Conservation (phyloP, 202 grass and related monocot species). For the Digitaria exilis region DNA sequence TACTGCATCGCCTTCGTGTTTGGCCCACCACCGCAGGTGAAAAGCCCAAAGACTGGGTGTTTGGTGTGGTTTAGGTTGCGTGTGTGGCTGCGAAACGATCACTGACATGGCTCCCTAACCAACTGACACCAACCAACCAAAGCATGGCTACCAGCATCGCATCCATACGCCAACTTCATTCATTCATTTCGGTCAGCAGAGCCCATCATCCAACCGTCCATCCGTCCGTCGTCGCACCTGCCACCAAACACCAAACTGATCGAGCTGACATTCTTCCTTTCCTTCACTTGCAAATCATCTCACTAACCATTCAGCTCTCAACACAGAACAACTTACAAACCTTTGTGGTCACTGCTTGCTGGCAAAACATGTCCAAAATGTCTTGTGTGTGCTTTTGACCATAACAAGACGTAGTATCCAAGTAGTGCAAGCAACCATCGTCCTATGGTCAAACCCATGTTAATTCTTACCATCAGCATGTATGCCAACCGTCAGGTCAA, state of each 20-base stretch:
- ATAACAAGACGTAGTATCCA: not conserved
- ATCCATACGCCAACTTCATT: not conserved
- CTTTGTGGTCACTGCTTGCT: no score
- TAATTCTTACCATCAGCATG: no score
- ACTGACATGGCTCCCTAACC: no score
- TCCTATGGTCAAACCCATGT: not conserved
- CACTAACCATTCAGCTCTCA: not conserved
- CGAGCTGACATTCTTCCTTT: no score
- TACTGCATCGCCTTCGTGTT: no score
- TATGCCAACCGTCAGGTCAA: not conserved
- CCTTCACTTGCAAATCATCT: not conserved
- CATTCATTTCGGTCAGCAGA: not conserved
- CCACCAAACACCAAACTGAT: constrained; percentile 13
- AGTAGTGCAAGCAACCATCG: not conserved
- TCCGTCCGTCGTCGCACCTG: not conserved
- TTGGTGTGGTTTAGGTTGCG: not conserved
- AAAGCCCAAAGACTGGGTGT: no score
- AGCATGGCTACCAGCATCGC: not conserved
- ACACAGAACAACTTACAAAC: no score
- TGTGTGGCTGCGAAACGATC: not conserved
- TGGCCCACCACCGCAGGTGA: no score
- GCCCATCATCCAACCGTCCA: not conserved
- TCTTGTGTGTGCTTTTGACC: not conserved
- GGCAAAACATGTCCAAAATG: not conserved
- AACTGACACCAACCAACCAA: constrained; percentile 26